Evolutionary conservation across 2,329 filamentous ascomycete species (phyloP), one percentile per base, ranked within the genome.

Genomic region (Monosporascus cannonballus): DNA sequence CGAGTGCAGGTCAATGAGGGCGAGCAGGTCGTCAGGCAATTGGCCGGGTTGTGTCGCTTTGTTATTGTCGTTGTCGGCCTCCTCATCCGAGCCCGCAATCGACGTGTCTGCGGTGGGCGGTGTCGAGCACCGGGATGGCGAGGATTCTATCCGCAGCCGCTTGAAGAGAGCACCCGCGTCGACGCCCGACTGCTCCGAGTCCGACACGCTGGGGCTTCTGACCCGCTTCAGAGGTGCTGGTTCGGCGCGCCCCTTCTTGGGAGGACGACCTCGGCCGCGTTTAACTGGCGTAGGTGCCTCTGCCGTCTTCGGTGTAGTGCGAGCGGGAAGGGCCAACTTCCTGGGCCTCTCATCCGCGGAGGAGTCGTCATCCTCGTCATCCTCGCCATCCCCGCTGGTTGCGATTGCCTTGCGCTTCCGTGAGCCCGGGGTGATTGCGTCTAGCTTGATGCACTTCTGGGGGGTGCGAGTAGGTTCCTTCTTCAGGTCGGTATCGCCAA

Each of bases 1-100:
- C 41, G 75, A 74, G 66, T 90, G 83, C 25, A 92, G 73, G 52
- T 79, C 72, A 49, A 88, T 69, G 17, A 90, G 73, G 48, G 87
- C 81, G 53, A 75, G 67, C 41, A 84, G 70, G 60, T 83, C 80
- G 18, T 64, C 65, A 11, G 79, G 81, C 5, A 85, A 72, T 41
- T 53, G 50, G 22, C 37, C 18, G 7, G 51, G n/a, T 6, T 62
- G 62, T 34, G 48, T 53, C 25, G 51, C 22, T 22, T 24, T 27
- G 42, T 42, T n/a, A 53, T 47, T 8, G 45, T 47, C 14, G 49
- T 67, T 61, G 56, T 67, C 63, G 55, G 64, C 59, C 48, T 69
- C 64, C 55, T 52, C 56, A 17, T 68, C 66, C 27, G 70, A 73
- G 52, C 68, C 69, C 56, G 72, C 69, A 30, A 71, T 63, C 3